phyloP scores from a whole-genome alignment of 495 filamentous ascomycete genomes.

The Aspergillus ellipticus region DNA sequence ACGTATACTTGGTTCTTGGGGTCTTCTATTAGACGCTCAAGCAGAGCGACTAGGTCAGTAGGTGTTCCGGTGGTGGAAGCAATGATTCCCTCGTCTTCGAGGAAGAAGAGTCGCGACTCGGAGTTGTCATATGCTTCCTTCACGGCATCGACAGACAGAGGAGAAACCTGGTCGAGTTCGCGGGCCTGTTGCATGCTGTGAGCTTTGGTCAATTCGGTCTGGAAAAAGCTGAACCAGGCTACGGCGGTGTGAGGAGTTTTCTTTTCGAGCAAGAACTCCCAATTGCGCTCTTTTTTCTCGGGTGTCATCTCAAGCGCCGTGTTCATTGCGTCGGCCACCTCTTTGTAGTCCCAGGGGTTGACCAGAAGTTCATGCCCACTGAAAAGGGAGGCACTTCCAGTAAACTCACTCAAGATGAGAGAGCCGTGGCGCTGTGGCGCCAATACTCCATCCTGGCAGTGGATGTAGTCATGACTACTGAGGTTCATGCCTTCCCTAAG shows the following conservation, averaged over 20 bases:
- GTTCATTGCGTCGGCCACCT: slow-evolving; percentile 78
- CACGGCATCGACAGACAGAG: slow-evolving; percentile 65
- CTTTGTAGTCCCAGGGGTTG: slow-evolving; percentile 90
- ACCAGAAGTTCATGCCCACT: slow-evolving; percentile 69
- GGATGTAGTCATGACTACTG: slow-evolving; percentile 86
- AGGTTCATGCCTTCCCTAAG: slow-evolving; percentile 95
- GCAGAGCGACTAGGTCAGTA: slow-evolving; percentile 56
- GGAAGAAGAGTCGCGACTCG: slow-evolving; percentile 72
- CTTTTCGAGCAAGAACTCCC: slow-evolving; percentile 63
- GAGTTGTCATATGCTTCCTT: slow-evolving; percentile 60
- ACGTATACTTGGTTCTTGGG: slow-evolving; percentile 80
- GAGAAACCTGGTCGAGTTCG: slow-evolving; percentile 78
- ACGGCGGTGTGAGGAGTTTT: slow-evolving; percentile 71
- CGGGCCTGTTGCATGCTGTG: slow-evolving; percentile 78
- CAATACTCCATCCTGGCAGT: slow-evolving; percentile 80
- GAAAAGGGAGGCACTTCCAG: slow-evolving; percentile 83
- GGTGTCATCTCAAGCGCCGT: slow-evolving; percentile 79
- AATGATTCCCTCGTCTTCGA: slow-evolving; percentile 90
- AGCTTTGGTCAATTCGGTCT: slow-evolving; percentile 60
- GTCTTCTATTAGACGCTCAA: slow-evolving; percentile 75
- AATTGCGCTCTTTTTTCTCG: slow-evolving; percentile 64
- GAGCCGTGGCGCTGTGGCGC: slow-evolving; percentile 77
- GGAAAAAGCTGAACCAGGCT: slow-evolving; percentile 67
- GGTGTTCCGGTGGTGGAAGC: slow-evolving; percentile 79
- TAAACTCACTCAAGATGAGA: slow-evolving; percentile 89